Evolutionary conservation across 2,329 filamentous ascomycete species (phyloP).

Genomic region (Ilyonectria destructans): DNA sequence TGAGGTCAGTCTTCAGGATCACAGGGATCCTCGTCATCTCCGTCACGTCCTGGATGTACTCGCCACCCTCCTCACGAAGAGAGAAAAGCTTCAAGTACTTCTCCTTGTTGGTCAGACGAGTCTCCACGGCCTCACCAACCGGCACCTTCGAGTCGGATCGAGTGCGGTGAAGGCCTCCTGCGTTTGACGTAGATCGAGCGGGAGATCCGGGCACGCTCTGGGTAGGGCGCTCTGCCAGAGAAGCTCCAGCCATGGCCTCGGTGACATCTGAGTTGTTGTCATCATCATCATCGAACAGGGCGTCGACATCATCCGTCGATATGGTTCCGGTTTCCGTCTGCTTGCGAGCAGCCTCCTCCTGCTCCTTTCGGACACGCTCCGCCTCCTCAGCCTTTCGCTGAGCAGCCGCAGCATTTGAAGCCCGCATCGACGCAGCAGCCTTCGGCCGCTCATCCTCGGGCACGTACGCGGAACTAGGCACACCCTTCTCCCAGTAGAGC

Average conservation of each 20-base stretch:
- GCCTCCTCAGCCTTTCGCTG: conserved; percentile 87
- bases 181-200: conserved; percentile 79
- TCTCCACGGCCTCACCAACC: conserved; percentile 81
- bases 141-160: conserved; percentile 95
- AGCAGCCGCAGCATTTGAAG: conserved; percentile 82
- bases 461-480: conserved; percentile 94
- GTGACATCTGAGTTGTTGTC: conserved; percentile 90
- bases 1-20: conserved; percentile 97
- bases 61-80: conserved; percentile 91
- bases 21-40: conserved; percentile 99
- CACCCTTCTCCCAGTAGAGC: conserved; percentile 99
- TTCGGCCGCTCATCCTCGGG: conserved; percentile 97
- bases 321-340: conserved; percentile 96
- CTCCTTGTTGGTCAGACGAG: conserved; percentile 91
- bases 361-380: conserved; percentile 85
- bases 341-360: conserved; percentile 91
- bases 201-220: conserved; percentile 97
- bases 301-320: conserved; percentile 92
- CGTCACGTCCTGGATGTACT: conserved; percentile 98
- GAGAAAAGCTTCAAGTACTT: conserved; percentile 94
- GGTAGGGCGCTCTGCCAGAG: conserved; percentile 88
- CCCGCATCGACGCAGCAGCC: conserved; percentile 80
- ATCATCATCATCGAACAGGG: conserved; percentile 95
- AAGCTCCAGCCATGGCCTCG: conserved; percentile 93
- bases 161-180: conserved; percentile 85